These are phyloP conservation scores for Poronia punctata DNA, from an alignment of 495 filamentous ascomycete genomes.

Conservation along the genomic window DNA sequence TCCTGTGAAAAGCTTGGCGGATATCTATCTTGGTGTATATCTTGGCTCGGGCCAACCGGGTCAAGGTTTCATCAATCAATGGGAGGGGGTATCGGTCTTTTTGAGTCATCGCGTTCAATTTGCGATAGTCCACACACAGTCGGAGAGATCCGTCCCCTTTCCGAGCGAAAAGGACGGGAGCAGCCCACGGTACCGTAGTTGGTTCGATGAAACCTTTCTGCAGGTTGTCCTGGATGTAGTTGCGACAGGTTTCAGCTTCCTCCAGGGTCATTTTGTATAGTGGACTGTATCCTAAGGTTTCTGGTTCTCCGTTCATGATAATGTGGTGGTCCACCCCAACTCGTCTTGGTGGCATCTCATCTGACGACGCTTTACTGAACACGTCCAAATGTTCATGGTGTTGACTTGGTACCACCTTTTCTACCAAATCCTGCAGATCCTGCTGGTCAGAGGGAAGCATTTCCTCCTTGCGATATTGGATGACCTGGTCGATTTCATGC, in stretches of 20 bases:
- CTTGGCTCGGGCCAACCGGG: slow-evolving; percentile 19
- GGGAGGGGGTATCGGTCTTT: slow-evolving; percentile 42
- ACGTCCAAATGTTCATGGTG: too few species aligned
- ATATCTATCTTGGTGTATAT: slow-evolving; percentile 42
- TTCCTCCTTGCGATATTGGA: too few species aligned
- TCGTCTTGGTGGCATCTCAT: too few species aligned
- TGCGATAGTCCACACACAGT: slow-evolving; percentile 41
- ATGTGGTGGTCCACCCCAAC: slow-evolving; percentile 1
- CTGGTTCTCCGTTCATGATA: neutral
- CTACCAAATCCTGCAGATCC: too few species aligned
- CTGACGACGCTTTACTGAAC: too few species aligned
- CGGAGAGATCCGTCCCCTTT: slow-evolving; percentile 28
- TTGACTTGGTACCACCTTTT: too few species aligned
- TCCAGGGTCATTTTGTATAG: slow-evolving; percentile 23
- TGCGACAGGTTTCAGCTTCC: slow-evolving; percentile 16
- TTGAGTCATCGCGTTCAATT: slow-evolving; percentile 34
- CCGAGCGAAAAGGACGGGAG: slow-evolving; percentile 29
- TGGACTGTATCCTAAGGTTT: slow-evolving; percentile 6
- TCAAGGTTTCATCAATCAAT: slow-evolving; percentile 37
- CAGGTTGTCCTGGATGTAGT: neutral
- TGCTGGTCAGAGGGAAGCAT: too few species aligned
- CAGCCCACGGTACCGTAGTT: slow-evolving; percentile 7
- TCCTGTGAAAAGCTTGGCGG: slow-evolving; percentile 15
- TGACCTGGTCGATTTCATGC: too few species aligned
- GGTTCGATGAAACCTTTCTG: neutral